These are phyloP conservation scores for Plasmodium coatneyi DNA, from an alignment of 169 alveolate genomes.

Conservation along the genomic window DNA sequence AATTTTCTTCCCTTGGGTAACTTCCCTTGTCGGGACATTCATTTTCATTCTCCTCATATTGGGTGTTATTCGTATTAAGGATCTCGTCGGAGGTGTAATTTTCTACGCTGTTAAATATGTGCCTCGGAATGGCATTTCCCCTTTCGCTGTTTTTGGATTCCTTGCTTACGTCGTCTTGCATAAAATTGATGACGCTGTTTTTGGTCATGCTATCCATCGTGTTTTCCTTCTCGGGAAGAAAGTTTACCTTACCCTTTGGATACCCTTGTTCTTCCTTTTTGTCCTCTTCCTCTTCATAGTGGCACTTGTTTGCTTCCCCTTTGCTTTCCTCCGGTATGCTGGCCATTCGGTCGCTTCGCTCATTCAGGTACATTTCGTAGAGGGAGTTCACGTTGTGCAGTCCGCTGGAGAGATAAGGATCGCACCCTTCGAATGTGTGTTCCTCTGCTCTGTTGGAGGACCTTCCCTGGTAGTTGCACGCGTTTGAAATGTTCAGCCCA, in stretches of 20 bases:
- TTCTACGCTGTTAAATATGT: neutral
- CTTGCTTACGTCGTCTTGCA: neutral
- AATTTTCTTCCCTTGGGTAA: neutral
- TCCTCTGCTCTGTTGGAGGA: neutral
- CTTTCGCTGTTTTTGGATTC: neutral
- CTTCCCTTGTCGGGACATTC: neutral
- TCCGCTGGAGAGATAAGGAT: neutral
- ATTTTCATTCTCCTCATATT: slow-evolving; percentile 5
- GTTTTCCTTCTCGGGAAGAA: neutral
- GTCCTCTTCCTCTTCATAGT: neutral
- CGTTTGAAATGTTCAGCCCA: neutral
- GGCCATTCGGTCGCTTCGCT: neutral
- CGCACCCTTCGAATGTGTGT: neutral
- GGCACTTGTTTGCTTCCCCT: neutral
- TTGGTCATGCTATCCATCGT: neutral
- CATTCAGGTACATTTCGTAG: slow-evolving; percentile 8
- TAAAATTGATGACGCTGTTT: neutral
- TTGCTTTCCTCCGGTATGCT: neutral
- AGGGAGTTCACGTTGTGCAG: neutral
- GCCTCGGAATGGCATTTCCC: neutral
- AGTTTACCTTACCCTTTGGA: neutral
- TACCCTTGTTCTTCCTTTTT: neutral
- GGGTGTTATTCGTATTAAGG: neutral
- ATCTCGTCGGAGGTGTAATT: neutral
- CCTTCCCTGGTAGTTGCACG: neutral